Conservation (phyloP, 805 yeast species). For the Candida awuae region DNA sequence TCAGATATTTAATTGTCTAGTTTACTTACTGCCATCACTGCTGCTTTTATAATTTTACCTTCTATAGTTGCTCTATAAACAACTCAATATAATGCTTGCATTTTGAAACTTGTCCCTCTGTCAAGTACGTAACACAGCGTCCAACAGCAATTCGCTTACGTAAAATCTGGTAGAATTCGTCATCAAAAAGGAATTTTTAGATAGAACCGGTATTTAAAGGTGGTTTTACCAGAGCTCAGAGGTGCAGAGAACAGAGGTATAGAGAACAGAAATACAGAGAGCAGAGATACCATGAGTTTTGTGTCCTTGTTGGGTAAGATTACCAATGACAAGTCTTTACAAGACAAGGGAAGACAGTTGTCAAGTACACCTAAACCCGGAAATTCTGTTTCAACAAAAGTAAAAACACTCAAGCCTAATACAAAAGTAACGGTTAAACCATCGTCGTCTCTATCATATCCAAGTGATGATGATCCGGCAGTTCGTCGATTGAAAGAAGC, state of each 20-base stretch:
- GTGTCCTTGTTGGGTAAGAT: background rate
- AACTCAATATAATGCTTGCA: no score
- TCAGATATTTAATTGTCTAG: constrained; percentile 89
- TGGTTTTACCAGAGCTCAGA: no score
- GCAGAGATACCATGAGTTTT: background rate
- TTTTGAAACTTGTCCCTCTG: no score
- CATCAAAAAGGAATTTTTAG: no score
- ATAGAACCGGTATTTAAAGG: no score
- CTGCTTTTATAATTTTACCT: background rate
- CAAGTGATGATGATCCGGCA: constrained; percentile 51
- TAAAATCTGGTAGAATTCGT: no score
- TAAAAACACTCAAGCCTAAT: background rate
- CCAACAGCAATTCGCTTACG: no score
- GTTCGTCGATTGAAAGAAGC: constrained; percentile 62
- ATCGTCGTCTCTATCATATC: background rate
- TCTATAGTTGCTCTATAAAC: background rate
- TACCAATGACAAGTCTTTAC: background rate
- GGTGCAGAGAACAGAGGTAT: no score
- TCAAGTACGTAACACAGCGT: no score
- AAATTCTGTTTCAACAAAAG: background rate
- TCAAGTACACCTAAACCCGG: no score
- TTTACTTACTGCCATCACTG: constrained; percentile 1
- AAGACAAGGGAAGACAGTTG: no score
- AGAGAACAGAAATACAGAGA: no score
- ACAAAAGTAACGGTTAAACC: background rate